Evolutionary conservation across 2,329 filamentous ascomycete species (phyloP).

Genomic region (Neodidymelliopsis sp.): DNA sequence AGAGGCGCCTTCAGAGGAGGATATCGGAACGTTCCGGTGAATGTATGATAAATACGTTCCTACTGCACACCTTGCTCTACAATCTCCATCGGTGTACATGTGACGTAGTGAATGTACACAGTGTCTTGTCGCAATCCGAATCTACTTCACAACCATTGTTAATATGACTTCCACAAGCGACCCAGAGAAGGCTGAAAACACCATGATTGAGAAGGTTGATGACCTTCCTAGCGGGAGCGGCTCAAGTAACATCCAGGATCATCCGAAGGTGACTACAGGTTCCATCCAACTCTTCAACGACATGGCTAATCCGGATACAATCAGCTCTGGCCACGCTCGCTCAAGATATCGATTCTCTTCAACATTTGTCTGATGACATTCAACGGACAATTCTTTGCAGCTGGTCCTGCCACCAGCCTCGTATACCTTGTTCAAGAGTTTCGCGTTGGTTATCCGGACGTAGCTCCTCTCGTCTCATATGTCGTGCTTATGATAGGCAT

Average conservation of each 20-base stretch:
- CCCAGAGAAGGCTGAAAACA: neutral
- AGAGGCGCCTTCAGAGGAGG: too few relatives aligned
- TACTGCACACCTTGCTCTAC: too few relatives aligned
- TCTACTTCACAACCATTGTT: neutral
- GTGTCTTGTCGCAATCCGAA: too few relatives aligned
- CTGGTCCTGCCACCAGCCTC: neutral
- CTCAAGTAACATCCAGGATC: neutral
- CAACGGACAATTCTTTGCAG: neutral
- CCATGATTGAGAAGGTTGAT: too few relatives aligned
- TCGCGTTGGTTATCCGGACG: neutral
- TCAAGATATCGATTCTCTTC: neutral
- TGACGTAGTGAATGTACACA: too few relatives aligned
- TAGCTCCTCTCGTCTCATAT: neutral
- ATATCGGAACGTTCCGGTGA: too few relatives aligned
- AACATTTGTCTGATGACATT: neutral
- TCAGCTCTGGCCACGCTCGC: neutral
- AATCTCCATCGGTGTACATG: too few relatives aligned
- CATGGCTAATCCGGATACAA: neutral
- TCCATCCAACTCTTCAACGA: neutral
- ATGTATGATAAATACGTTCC: too few relatives aligned
- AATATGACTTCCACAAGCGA: neutral
- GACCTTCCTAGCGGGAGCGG: too few relatives aligned
- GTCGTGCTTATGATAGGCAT: neutral
- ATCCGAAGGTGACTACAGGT: neutral
- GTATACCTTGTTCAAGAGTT: neutral